Evolutionary conservation across 2,329 filamentous ascomycete species (phyloP).

Genomic region (Colletotrichum lini): DNA sequence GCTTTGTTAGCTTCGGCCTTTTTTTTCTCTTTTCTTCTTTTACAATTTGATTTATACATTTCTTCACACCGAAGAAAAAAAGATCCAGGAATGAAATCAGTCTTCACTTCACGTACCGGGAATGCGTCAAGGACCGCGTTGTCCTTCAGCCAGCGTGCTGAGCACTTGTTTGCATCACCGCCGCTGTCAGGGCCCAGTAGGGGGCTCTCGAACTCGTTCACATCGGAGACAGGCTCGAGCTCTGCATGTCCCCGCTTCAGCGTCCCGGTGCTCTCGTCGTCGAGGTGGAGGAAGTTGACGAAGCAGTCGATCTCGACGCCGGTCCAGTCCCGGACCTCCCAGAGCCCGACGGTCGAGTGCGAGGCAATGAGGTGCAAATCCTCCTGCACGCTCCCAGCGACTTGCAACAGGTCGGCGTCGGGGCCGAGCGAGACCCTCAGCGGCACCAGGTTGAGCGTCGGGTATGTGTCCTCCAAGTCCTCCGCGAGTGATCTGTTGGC

Average conservation of each 20-base stretch:
- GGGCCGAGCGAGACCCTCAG: slow-evolving; percentile 66
- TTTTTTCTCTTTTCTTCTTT: background rate
- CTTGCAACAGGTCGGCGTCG: slow-evolving; percentile 55
- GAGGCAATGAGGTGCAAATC: slow-evolving; percentile 76
- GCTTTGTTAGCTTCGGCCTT: slow-evolving; percentile 2
- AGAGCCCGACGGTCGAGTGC: slow-evolving; percentile 71
- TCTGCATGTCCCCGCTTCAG: background rate
- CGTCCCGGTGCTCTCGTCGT: background rate
- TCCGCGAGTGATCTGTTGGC: slow-evolving; percentile 77
- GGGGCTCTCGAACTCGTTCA: slow-evolving; percentile 49
- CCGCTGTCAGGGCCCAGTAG: background rate
- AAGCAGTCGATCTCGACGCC: slow-evolving; percentile 78
- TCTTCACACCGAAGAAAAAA: too few relatives aligned
- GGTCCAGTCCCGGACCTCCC: slow-evolving; percentile 83
- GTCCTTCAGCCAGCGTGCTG: slow-evolving; percentile 39
- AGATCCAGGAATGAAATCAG: too few relatives aligned
- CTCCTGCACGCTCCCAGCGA: slow-evolving; percentile 75
- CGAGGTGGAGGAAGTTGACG: slow-evolving; percentile 82
- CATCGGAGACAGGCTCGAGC: slow-evolving; percentile 2
- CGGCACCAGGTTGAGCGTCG: slow-evolving; percentile 86
- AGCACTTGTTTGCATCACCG: background rate
- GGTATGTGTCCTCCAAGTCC: slow-evolving; percentile 67
- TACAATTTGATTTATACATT: background rate
- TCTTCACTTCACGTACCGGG: slow-evolving; percentile 47
- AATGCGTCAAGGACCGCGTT: slow-evolving; percentile 51